Percentiles rank a stretch among this genome's conserved stretches.
Conservation (phyloP, 2,329 filamentous ascomycete genomes). For the Colletotrichum coccodes region DNA sequence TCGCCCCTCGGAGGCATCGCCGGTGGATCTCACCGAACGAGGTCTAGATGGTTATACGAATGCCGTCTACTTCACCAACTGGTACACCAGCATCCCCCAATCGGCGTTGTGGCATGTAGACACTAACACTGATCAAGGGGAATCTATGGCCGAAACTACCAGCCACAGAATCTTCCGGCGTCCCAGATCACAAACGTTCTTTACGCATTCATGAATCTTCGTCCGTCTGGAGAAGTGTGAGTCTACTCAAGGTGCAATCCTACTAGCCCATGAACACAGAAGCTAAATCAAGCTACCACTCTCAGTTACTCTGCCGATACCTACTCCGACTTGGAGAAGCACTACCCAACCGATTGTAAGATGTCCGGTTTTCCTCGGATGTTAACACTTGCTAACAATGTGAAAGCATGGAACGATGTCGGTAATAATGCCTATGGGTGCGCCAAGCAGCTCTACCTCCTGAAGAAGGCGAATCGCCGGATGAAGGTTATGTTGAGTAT, state of each 20-base stretch:
- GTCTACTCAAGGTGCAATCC: conserved; percentile 27
- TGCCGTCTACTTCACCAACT: conserved; percentile 60
- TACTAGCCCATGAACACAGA: neutral
- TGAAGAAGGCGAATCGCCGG: conserved; percentile 80
- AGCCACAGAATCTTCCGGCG: conserved; percentile 76
- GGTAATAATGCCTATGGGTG: conserved; percentile 76
- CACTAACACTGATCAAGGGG: conserved; percentile 54
- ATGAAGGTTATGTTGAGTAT: conserved; percentile 83
- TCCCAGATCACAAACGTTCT: conserved; percentile 81
- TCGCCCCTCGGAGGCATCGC: neutral
- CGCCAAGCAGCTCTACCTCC: conserved; percentile 78
- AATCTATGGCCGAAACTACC: conserved; percentile 79
- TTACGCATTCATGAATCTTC: conserved; percentile 84
- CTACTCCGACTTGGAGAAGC: conserved; percentile 78
- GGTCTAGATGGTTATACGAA: conserved; percentile 48
- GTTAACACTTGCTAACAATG: neutral
- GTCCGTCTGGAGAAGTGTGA: conserved; percentile 77
- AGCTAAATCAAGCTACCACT: rapidly evolving
- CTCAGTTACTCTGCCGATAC: conserved; percentile 70
- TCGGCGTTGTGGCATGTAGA: neutral
- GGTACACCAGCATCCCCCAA: conserved; percentile 44
- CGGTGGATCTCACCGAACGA: neutral
- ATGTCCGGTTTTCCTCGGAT: neutral
- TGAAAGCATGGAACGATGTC: conserved; percentile 22
- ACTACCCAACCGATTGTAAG: conserved; percentile 74